Percentiles rank a stretch among this genome's conserved stretches.
These are phyloP conservation scores for Yamadazyma trypodendri DNA, from an alignment of 1,139 yeast genomes.

Conservation along the genomic window DNA sequence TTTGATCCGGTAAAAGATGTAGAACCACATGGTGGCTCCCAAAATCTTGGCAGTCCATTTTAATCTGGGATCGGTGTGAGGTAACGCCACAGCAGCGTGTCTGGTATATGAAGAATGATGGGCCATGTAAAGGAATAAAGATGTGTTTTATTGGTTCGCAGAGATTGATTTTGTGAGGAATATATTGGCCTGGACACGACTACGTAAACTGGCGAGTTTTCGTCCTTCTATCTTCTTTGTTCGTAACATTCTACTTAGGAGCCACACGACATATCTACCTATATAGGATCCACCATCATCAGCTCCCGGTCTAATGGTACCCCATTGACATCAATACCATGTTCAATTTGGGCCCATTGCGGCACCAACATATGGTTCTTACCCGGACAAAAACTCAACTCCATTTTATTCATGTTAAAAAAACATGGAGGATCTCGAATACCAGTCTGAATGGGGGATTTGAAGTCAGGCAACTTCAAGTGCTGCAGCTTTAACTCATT, in stretches of 20 bases:
- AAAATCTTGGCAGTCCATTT: constrained; percentile 61
- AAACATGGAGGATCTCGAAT: constrained; percentile 42
- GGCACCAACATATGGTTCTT: constrained; percentile 40
- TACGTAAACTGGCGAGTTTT: not conserved
- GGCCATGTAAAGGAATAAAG: constrained; percentile 5
- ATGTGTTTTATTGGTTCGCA: constrained; percentile 4
- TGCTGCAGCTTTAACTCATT: constrained; percentile 64
- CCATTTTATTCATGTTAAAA: constrained; percentile 51
- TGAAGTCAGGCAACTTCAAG: constrained; percentile 55
- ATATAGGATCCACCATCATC: constrained; percentile 10
- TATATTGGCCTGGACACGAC: not conserved
- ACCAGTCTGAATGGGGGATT: constrained; percentile 36
- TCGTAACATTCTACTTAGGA: too few species aligned
- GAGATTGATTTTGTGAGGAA: not conserved
- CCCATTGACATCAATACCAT: constrained; percentile 12
- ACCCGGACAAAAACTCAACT: constrained; percentile 40
- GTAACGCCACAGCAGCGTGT: constrained; percentile 53
- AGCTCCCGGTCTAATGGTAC: constrained; percentile 11
- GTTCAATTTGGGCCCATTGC: constrained; percentile 28
- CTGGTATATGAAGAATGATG: constrained; percentile 46
- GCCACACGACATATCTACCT: too few species aligned
- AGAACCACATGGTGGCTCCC: constrained; percentile 88
- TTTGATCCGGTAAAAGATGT: constrained; percentile 75
- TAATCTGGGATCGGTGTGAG: constrained; percentile 54
- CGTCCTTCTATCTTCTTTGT: too few species aligned